Conservation (phyloP, 2,329 filamentous ascomycete species). For the Colletotrichum musae region DNA sequence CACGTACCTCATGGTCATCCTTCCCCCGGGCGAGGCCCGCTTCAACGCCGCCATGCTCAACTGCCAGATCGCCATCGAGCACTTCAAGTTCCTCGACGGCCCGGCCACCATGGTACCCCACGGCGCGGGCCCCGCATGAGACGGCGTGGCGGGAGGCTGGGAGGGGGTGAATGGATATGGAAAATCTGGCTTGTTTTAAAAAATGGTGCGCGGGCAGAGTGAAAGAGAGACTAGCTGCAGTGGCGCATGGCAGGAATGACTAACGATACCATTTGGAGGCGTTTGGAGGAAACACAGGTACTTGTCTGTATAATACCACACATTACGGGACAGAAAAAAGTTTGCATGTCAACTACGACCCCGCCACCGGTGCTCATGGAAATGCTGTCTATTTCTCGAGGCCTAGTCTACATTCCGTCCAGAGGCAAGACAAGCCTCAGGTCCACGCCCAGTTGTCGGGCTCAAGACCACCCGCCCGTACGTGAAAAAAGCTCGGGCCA, state of each 20-base stretch:
- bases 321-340: neutral
- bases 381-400: conserved; percentile 32
- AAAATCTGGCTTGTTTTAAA: conserved; percentile 11
- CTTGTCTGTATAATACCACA: conserved; percentile 8
- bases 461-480: conserved; percentile 3
- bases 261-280: conserved; percentile 42
- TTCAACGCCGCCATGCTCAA: conserved; percentile 95
- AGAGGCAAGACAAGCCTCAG: conserved; percentile 26
- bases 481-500: conserved; percentile 5
- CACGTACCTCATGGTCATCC: conserved; percentile 93
- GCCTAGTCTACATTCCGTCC: conserved; percentile 37
- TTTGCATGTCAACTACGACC: neutral
- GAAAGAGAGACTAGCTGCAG: conserved; percentile 5
- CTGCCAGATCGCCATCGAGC: conserved; percentile 86
- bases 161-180: neutral
- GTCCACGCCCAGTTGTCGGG: neutral
- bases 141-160: neutral
- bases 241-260: conserved; percentile 37
- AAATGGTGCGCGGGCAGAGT: neutral
- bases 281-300: conserved; percentile 11
- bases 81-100: conserved; percentile 80
- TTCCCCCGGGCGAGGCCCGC: conserved; percentile 90
- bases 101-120: conserved; percentile 47
- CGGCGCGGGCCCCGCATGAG: conserved; percentile 16
- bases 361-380: neutral